Percentiles rank a stretch among this genome's conserved stretches.
Conservation (phyloP, 805 yeast genomes). For the Deakozyma indianensis region DNA sequence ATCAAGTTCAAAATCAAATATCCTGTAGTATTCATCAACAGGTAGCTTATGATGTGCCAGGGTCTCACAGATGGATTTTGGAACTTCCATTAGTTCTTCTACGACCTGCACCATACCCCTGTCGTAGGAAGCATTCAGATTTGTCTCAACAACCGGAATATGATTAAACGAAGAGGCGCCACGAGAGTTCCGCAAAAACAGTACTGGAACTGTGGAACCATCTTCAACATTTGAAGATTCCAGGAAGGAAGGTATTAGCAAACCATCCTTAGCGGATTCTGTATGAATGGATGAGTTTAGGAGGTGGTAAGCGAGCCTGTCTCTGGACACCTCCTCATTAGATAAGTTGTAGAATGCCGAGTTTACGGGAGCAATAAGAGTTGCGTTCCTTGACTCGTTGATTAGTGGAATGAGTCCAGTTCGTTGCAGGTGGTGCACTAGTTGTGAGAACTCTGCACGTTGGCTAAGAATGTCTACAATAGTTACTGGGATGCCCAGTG, state of each 20-base stretch:
- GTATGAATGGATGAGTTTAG: slow-evolving; percentile 14
- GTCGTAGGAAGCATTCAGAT: slow-evolving; percentile 12
- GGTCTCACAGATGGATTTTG: slow-evolving; percentile 8
- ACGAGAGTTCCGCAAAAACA: slow-evolving; percentile 3
- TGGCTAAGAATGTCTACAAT: slow-evolving; percentile 56
- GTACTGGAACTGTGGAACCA: slow-evolving; percentile 3
- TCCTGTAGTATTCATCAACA: background rate
- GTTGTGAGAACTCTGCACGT: slow-evolving; percentile 50
- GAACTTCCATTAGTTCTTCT: slow-evolving; percentile 8
- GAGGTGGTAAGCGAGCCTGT: slow-evolving; percentile 18
- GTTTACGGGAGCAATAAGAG: slow-evolving; percentile 67
- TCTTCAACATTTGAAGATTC: slow-evolving; percentile 3
- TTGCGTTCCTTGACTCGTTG: slow-evolving; percentile 46
- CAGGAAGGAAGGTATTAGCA: slow-evolving; percentile 5
- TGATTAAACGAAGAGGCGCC: background rate
- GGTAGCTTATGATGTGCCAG: slow-evolving; percentile 6
- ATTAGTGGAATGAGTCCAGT: slow-evolving; percentile 47
- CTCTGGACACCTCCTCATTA: slow-evolving; percentile 7
- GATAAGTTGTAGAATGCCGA: slow-evolving; percentile 42
- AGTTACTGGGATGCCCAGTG: slow-evolving; percentile 4
- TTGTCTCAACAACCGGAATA: slow-evolving; percentile 9
- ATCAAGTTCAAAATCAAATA: background rate
- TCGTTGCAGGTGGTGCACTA: slow-evolving; percentile 45
- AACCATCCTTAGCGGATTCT: slow-evolving; percentile 3
- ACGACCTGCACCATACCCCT: slow-evolving; percentile 16